Conservation (phyloP, 108 stramenopile species). For the Cyclotella distinguenda region DNA sequence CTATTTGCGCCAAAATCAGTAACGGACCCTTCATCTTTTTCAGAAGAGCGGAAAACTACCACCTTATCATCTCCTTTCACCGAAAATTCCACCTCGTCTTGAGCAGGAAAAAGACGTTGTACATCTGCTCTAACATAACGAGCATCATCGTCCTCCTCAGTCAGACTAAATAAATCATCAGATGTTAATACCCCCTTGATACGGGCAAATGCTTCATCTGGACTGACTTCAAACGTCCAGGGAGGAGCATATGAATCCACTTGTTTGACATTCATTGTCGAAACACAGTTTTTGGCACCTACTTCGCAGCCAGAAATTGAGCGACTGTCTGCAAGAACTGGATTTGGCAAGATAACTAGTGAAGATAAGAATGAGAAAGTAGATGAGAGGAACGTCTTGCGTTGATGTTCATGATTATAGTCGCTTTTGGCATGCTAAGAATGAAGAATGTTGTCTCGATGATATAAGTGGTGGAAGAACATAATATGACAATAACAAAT, state of each 20-base stretch:
- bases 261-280: conserved; percentile 63
- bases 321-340: background rate
- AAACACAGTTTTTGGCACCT: conserved; percentile 59
- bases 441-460: too few species aligned
- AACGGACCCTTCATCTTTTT: conserved; percentile 45
- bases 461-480: too few species aligned
- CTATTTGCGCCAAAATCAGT: conserved; percentile 70
- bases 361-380: background rate
- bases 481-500: too few species aligned
- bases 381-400: conserved; percentile 2
- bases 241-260: conserved; percentile 69
- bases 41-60: conserved; percentile 58
- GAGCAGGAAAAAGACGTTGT: conserved; percentile 28
- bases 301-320: conserved; percentile 17
- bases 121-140: conserved; percentile 59
- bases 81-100: conserved; percentile 70
- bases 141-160: conserved; percentile 52
- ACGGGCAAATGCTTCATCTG: conserved; percentile 71
- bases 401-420: conserved; percentile 1
- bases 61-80: conserved; percentile 67
- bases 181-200: conserved; percentile 73
- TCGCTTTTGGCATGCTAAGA: too few species aligned
- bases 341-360: background rate
- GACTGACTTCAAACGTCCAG: conserved; percentile 72
- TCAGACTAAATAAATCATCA: conserved; percentile 43